Evolutionary conservation across 2,329 filamentous ascomycete genomes (phyloP).

Genomic region (Colletotrichum sp.): DNA sequence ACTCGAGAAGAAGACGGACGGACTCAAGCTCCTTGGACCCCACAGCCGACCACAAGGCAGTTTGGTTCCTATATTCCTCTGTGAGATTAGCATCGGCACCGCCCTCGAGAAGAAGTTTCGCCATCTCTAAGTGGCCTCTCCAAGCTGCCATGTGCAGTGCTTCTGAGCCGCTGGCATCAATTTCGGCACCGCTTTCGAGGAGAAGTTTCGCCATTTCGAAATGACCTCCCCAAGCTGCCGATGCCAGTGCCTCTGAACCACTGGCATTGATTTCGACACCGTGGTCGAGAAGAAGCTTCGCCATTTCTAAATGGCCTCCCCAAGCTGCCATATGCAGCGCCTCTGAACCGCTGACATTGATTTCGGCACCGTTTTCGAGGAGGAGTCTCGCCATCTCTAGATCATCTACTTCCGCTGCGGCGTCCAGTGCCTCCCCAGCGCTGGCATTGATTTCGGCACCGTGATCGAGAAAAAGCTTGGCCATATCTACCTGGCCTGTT

Average conservation of each 20-base stretch:
- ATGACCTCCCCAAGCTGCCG: no score
- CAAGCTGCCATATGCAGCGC: no score
- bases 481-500: background rate
- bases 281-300: background rate
- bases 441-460: background rate
- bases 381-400: background rate
- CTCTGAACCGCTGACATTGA: no score
- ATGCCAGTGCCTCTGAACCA: no score
- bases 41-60: background rate
- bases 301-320: background rate
- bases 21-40: accelerated
- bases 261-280: no score
- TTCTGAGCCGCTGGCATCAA: no score
- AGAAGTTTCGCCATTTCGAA: background rate
- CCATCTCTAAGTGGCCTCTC: no score
- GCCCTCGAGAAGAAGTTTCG: background rate
- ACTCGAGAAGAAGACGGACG: background rate
- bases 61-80: accelerated
- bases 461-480: background rate
- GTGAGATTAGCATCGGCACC: background rate
- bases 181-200: no score
- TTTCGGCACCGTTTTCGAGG: background rate
- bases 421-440: background rate
- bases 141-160: no score
- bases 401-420: no score